Evolutionary conservation across 192 early-diverging fungal genomes (phyloP).

Genomic region (Pecoramyces ruminantium): DNA sequence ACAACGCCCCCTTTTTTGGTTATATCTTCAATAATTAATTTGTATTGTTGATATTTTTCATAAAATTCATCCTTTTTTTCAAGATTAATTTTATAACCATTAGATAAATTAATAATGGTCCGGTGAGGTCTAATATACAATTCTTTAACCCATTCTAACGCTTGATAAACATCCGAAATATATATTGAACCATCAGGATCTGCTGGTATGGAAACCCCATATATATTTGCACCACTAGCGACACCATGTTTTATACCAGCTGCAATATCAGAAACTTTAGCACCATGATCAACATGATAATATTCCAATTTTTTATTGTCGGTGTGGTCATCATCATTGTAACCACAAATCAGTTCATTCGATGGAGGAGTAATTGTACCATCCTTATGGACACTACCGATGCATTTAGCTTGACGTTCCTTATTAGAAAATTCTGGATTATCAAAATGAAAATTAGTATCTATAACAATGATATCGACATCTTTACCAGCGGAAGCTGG

Average conservation of each 20-base stretch:
- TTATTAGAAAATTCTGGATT: neutral
- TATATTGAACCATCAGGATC: too few relatives aligned
- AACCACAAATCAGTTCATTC: neutral
- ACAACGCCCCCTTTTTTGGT: neutral
- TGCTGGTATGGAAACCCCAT: neutral
- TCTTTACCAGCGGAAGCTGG: neutral
- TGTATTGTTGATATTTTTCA: too few relatives aligned
- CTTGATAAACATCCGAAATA: neutral
- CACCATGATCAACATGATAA: neutral
- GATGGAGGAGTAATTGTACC: neutral
- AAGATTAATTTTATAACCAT: neutral
- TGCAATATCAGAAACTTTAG: neutral
- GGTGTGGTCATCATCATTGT: neutral
- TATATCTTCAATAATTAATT: neutral
- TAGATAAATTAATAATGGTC: neutral
- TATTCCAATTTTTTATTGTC: neutral
- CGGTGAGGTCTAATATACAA: neutral
- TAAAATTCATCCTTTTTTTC: too few relatives aligned
- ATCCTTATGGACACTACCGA: neutral
- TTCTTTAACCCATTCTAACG: neutral
- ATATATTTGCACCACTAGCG: neutral
- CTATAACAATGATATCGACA: neutral
- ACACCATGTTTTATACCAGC: neutral
- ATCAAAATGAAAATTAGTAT: neutral
- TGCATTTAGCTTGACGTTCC: neutral